phyloP scores from a whole-genome alignment of 768 basidiomycete species.

The Galerina marginata region DNA sequence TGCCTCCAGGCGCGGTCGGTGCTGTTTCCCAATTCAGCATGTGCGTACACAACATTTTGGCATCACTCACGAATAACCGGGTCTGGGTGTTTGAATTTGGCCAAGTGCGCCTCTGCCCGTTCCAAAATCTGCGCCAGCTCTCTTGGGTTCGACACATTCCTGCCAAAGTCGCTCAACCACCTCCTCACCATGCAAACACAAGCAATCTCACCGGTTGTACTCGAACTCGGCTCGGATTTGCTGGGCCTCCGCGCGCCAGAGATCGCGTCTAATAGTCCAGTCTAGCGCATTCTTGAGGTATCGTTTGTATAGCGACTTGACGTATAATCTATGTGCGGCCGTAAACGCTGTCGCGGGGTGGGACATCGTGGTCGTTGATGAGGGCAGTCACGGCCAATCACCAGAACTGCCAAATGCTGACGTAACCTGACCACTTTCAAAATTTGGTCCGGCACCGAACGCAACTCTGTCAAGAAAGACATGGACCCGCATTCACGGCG shows the following conservation, averaged over 20 bases:
- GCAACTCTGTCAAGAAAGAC: slow-evolving; percentile 1
- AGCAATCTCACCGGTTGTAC: slow-evolving; percentile 65
- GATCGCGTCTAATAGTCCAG: slow-evolving; percentile 86
- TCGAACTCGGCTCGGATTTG: slow-evolving; percentile 94
- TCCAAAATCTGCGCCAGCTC: slow-evolving; percentile 78
- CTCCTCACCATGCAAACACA: slow-evolving; percentile 2
- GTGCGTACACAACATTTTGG: slow-evolving; percentile 1
- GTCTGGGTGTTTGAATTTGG: slow-evolving; percentile 79
- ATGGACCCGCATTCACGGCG: slow-evolving; percentile 84
- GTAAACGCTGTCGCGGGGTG: slow-evolving; percentile 61
- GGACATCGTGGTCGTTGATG: slow-evolving; percentile 46
- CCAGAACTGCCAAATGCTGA: slow-evolving; percentile 23
- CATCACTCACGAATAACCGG: slow-evolving; percentile 84
- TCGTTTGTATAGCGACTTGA: slow-evolving; percentile 91
- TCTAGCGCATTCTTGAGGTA: slow-evolving; percentile 86
- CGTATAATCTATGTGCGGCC: slow-evolving; percentile 78
- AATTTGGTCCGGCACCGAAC: slow-evolving; percentile 21
- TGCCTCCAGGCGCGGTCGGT: slow-evolving; percentile 84
- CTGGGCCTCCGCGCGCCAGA: slow-evolving; percentile 86
- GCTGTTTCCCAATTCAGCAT: slow-evolving; percentile 50
- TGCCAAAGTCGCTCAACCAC: slow-evolving; percentile 34
- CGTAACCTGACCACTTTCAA: slow-evolving; percentile 25
- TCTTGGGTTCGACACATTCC: slow-evolving; percentile 85
- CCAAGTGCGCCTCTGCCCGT: slow-evolving; percentile 79
- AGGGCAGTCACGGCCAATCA: slow-evolving; percentile 10